Percentiles rank a stretch among this genome's conserved stretches.
These are phyloP conservation scores for Delitschia confertaspora DNA, from an alignment of 495 filamentous ascomycete genomes.

Conservation along the genomic window DNA sequence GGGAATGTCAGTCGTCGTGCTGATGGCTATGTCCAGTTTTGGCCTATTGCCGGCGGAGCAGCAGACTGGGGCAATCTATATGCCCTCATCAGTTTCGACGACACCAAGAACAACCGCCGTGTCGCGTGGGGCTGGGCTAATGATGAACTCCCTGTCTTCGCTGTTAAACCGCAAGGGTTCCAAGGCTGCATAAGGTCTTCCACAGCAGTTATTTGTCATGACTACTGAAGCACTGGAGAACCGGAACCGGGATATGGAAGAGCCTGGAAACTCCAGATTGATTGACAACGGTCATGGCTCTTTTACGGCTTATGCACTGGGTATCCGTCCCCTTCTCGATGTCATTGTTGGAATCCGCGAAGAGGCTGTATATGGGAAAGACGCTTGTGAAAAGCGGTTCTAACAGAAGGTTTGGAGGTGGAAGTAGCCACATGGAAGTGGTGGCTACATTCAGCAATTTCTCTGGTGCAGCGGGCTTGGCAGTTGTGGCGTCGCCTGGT, in stretches of 20 bases:
- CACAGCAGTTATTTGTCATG: conserved; percentile 38
- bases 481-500: conserved; percentile 30
- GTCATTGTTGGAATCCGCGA: conserved; percentile 34
- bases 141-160: conserved; percentile 36
- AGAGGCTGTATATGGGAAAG: conserved; percentile 8
- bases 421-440: conserved; percentile 27
- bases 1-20: conserved; percentile 31
- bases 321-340: conserved; percentile 34
- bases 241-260: conserved; percentile 25
- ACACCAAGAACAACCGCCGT: conserved; percentile 38
- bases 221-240: conserved; percentile 30
- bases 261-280: conserved; percentile 25
- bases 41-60: conserved; percentile 34
- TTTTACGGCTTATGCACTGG: conserved; percentile 37
- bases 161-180: conserved; percentile 36
- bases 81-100: conserved; percentile 38
- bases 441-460: conserved; percentile 27
- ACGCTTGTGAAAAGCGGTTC: too few species aligned
- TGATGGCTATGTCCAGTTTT: conserved; percentile 36
- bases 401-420: conserved; percentile 18
- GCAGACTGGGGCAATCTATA: conserved; percentile 40
- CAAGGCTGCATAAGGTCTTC: conserved; percentile 38
- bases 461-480: conserved; percentile 28
- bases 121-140: conserved; percentile 40
- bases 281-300: conserved; percentile 29